Evolutionary conservation across 2,329 filamentous ascomycete species (phyloP).

Genomic region (Aspergillus piperis): DNA sequence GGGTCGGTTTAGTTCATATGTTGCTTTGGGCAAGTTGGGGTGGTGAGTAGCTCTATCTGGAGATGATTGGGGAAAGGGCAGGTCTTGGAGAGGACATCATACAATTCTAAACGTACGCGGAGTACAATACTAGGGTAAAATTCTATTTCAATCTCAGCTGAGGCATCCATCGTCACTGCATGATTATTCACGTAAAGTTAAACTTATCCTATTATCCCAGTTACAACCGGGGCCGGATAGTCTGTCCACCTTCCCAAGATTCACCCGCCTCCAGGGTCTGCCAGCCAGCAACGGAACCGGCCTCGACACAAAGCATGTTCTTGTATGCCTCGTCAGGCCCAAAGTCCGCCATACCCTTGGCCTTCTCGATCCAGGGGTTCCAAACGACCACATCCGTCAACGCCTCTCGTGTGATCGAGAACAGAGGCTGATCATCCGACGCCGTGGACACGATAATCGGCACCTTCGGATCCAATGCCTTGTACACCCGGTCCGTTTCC

Average conservation of each 20-base stretch:
- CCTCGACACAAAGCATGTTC: constrained; percentile 93
- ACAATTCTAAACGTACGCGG: too few species aligned
- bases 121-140: neutral
- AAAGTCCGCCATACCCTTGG: constrained; percentile 80
- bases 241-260: constrained; percentile 65
- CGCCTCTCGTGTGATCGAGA: constrained; percentile 78
- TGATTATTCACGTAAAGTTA: neutral
- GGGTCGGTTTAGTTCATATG: neutral
- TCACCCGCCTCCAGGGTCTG: constrained; percentile 79
- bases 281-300: constrained; percentile 80
- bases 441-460: constrained; percentile 39
- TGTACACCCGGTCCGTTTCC: constrained; percentile 89
- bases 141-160: neutral
- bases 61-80: too few species aligned
- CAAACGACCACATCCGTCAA: constrained; percentile 88
- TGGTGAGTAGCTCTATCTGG: neutral
- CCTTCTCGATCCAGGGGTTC: constrained; percentile 94
- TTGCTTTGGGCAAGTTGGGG: neutral
- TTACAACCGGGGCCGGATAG: constrained; percentile 49
- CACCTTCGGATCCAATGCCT: constrained; percentile 56
- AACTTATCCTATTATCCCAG: neutral
- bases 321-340: constrained; percentile 85
- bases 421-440: constrained; percentile 62
- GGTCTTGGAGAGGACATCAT: neutral
- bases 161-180: neutral